A percentile compares a stretch with the other conserved stretches of the same genome.
These are phyloP conservation scores for Boletus sp. DNA, from an alignment of 1,284 basidiomycete genomes.

Conservation along the genomic window DNA sequence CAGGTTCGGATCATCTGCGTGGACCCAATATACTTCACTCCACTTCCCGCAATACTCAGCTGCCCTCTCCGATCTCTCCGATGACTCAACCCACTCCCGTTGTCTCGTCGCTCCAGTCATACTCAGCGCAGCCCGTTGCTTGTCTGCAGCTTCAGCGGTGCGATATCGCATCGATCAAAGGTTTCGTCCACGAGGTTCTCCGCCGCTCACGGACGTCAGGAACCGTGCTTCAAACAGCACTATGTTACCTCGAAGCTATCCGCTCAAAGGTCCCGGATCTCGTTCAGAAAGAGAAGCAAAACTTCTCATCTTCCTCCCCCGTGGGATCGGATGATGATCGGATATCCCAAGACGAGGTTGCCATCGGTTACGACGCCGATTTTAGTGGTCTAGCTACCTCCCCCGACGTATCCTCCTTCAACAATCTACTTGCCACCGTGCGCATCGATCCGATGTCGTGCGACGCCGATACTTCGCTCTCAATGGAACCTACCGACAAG, in stretches of 20 bases:
- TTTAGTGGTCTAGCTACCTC: conserved; percentile 3
- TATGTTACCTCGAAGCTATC: conserved; percentile 77
- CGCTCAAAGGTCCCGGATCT: conserved; percentile 64
- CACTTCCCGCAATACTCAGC: conserved; percentile 39
- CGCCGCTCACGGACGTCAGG: conserved; percentile 74
- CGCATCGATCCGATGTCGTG: conserved; percentile 29
- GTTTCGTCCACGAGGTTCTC: conserved; percentile 76
- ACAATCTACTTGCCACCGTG: conserved; percentile 40
- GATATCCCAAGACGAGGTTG: conserved; percentile 47
- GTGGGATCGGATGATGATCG: conserved; percentile 43
- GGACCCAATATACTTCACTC: conserved; percentile 20
- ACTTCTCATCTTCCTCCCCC: conserved; percentile 39
- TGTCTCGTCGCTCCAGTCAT: conserved; percentile 24
- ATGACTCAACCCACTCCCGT: conserved; percentile 38
- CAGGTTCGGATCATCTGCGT: conserved; percentile 16
- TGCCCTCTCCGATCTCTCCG: conserved; percentile 49
- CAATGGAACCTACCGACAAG: conserved; percentile 17
- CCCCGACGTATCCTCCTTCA: conserved; percentile 13
- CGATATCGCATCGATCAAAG: conserved; percentile 57
- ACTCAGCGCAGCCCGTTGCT: conserved; percentile 18
- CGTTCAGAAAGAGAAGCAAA: conserved; percentile 47
- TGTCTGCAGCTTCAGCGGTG: conserved; percentile 23
- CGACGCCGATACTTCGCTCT: conserved; percentile 11
- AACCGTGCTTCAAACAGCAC: conserved; percentile 70
- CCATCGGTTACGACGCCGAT: conserved; percentile 24